Evolutionary conservation across 2,329 filamentous ascomycete species (phyloP), one percentile per base, ranked within the genome.

Genomic region (Clarireedia paspali): DNA sequence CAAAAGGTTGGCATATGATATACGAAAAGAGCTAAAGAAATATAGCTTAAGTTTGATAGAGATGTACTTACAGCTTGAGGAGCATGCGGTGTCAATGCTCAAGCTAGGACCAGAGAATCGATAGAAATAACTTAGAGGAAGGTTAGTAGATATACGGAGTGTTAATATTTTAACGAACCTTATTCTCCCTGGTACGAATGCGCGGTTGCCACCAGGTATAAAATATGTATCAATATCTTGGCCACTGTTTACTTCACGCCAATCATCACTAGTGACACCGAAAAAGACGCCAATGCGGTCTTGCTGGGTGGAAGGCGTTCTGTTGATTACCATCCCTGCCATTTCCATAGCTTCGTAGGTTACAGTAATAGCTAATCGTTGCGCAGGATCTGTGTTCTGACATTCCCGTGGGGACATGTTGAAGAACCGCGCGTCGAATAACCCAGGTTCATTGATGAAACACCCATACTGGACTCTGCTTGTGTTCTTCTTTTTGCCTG

Each of bases 281-380:
- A 62, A 65, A 26, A 61, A 67, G 10, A 53, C 56, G 1, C 62
- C 64, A 47, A 67, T 53, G 24, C 63, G 56, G 39, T 63, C 45
- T 12, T 88, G 84, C 20, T 58, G 45, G 1, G 64, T 62, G 0
- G 63, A 60, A n/a, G 58, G 54, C 10, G 63, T 64, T 47, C 56
- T 45, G 44, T 61, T 59, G 15, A 56, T 44, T 9, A 89, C 85
- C 64, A 88, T 86, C 1, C 88, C 88, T 34, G 85, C 84, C 81
- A 87, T 87, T 69, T 92, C 88, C 50, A 92, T 76, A 0, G 88
- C 88, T 66, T 91, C 88, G 63, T 90, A 91, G 0, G 87, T 86
- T 3, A 87, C 89, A 9, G 84, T 81, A 30, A 92, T 72, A 2
- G 86, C 85, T 62, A 91, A 76, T 61, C 88, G 80, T 69, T 89